Conservation (phyloP, 257 asterid species). For the Rubia yunnanensis region DNA sequence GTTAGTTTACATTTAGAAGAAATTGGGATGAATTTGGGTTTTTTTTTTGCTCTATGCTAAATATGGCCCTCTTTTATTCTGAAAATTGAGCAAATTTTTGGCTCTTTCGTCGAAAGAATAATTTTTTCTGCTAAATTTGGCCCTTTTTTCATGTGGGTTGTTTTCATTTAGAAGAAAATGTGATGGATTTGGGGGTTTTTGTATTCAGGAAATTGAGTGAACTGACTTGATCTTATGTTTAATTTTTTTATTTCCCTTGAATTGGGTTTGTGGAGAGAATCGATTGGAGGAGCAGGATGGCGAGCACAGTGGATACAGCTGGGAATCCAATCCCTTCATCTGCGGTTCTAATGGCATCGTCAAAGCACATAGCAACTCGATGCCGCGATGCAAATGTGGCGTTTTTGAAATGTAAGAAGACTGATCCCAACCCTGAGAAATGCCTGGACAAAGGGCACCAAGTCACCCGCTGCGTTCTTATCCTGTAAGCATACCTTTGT, state of each 20-base stretch:
- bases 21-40: too few species aligned
- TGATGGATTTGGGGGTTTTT: not conserved
- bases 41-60: too few species aligned
- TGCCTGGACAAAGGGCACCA: slow-evolving; percentile 73
- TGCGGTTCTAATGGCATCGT: slow-evolving; percentile 57
- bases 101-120: not conserved
- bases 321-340: slow-evolving; percentile 68
- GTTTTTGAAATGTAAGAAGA: slow-evolving; percentile 70
- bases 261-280: too few species aligned
- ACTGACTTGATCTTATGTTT: slow-evolving; percentile 1
- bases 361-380: slow-evolving; percentile 59
- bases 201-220: not conserved
- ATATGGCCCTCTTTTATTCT: too few species aligned
- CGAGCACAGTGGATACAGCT: slow-evolving; percentile 34
- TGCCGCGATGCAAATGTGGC: slow-evolving; percentile 67
- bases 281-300: slow-evolving; percentile 44
- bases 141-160: not conserved
- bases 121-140: too few species aligned
- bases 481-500: slow-evolving; percentile 42
- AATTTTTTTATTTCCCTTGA: too few species aligned
- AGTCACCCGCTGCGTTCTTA: slow-evolving; percentile 70
- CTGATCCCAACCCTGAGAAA: slow-evolving; percentile 74
- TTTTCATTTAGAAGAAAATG: not conserved
- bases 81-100: too few species aligned
- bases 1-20: too few species aligned